A percentile compares a stretch with the other conserved stretches of the same genome.
Conservation (phyloP, 1,284 basidiomycete species). For the Ceratobasidium sp. region DNA sequence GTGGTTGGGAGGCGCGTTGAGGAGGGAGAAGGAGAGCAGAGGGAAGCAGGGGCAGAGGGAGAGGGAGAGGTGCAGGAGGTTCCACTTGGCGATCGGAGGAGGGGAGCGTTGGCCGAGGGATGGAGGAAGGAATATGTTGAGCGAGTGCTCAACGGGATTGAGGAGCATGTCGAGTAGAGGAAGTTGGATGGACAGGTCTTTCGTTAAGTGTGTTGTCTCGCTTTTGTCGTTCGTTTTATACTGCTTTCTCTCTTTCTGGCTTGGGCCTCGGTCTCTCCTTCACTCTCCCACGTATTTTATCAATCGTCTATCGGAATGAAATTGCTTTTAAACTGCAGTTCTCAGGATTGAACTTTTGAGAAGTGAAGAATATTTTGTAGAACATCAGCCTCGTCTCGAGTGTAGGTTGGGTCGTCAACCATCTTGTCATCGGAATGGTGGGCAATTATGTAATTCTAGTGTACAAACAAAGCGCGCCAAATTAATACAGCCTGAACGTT, state of each 20-base stretch:
- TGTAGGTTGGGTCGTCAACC: too few relatives aligned
- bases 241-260: neutral
- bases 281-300: conserved; percentile 18
- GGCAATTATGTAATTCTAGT: too few relatives aligned
- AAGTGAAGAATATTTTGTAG: too few relatives aligned
- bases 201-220: neutral
- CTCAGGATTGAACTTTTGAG: too few relatives aligned
- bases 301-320: conserved; percentile 6
- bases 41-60: conserved; percentile 46
- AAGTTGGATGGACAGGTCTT: neutral
- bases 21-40: conserved; percentile 47
- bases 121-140: conserved; percentile 31
- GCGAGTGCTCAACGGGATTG: conserved; percentile 32
- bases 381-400: too few relatives aligned
- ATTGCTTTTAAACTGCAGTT: neutral
- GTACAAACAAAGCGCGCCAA: too few relatives aligned
- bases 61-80: neutral
- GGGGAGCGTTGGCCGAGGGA: neutral
- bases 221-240: neutral
- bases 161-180: conserved; percentile 35
- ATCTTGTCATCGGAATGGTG: too few relatives aligned
- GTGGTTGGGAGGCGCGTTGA: conserved; percentile 52
- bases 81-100: conserved; percentile 17
- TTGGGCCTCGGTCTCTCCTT: conserved; percentile 4
- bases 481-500: too few relatives aligned